Base-by-base conservation (phyloP, 1,139 yeast genomes). In the Pichia sp. region DNA sequence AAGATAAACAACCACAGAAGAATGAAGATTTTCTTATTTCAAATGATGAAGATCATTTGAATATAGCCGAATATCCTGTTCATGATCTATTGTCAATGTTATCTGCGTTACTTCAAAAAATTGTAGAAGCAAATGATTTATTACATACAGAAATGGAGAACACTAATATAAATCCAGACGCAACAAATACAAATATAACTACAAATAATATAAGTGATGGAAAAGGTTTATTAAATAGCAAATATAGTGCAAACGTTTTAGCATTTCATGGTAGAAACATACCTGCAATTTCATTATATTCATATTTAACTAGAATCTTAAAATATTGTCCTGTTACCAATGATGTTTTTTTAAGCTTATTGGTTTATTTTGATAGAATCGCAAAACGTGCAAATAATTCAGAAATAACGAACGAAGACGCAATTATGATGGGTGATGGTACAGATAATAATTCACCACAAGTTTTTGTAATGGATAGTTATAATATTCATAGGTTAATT, bases 241-340 rank as follows among this genome's bases (percentile, higher is more conserved):
- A 74, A 56, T 81, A 79, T 59, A 71, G 79, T 40, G 84, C 86
- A 12, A 83, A 82, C 57, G 90, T 92, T 3, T 67, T 90, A 49
- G 94, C 97, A 39, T 92, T 92, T 62, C 97, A 89, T 61, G 98
- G 98, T 22, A 80, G 96, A 43, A 94, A 90, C 61, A 82, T 92
- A 16, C 99, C 99, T 1, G 96, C 95, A 11, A 92, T 92, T 45
- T 80, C 92, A 9, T 73, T 94, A 42, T 90, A 87, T 59, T 94
- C 96, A 20, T 92, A 92, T 62, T 72, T 92, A 49, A 77, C 89
- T 35, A 78, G 98, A 58, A 94, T 92, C 28, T 76, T 92, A 60
- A 92, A 90, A 64, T 94, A 92, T 65, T 92, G 99, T 64, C 98
- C 99, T 0, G 94, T 94, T 23, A 90, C 98, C 2, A 92, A 92